Evolutionary conservation across 345 rosid species (phyloP), one percentile per base, ranked within the genome.

Genomic region (Stellera chamaejasme): DNA sequence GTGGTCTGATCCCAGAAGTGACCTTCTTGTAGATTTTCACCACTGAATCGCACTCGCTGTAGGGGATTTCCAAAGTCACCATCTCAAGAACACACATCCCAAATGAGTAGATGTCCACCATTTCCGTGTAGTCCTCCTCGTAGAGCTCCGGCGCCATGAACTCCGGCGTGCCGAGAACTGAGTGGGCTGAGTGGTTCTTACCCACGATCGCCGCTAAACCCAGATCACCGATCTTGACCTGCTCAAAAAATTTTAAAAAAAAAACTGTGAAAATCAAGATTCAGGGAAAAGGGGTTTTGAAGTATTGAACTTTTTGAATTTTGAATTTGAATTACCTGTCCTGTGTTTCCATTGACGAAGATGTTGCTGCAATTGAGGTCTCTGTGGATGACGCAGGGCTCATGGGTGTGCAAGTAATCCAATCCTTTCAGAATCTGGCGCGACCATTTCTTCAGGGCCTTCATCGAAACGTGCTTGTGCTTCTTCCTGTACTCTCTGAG

Each of bases 91-190:
- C 83, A 56, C 95, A 87, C 97, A 87, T 78, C 10, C 97, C 97
- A 50, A 82, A 87, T 3, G 95, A 82, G 76, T 90, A 90, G 6
- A 90, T 79, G 65, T 90, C 97, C 16, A 90, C 85, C 32, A 70
- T 53, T 67, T 90, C 97, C 0, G 95, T 90, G 72, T 87, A 90
- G 50, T 77, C 72, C 72, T 87, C 97, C 2, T 90, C 93, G 32
- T 87, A 90, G 0, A 90, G 77, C 81, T 90, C 97, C 1, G 97
- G 97, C 2, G 97, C 97, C 97, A 90, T 86, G 60, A 79, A 90
- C 59, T 90, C 97, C 4, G 95, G 97, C 2, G 97, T 90, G 50
- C 97, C 97, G 0, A 90, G 81, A 13, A 90, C 56, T 0, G 97
- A 90, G 58, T 87, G 95, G 0, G 97, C 97, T 7, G 69, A 61